Conservation (phyloP, 108 stramenopile genomes). For the Stephanodiscus minutulus region DNA sequence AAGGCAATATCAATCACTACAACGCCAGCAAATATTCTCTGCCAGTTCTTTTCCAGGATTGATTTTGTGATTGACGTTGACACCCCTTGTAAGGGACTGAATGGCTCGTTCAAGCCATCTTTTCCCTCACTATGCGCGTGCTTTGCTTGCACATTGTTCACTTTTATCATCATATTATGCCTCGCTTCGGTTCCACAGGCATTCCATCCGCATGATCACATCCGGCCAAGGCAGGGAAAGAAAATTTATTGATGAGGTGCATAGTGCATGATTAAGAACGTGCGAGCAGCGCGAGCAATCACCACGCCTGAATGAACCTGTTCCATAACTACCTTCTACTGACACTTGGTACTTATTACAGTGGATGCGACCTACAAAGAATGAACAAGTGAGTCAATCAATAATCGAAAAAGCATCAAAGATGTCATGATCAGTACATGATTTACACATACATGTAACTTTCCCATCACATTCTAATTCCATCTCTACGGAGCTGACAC, state of each 20-base stretch:
- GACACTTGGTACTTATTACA: slow-evolving; percentile 8
- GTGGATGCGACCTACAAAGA: slow-evolving; percentile 2
- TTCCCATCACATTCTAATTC: slow-evolving; percentile 19
- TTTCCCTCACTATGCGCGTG: not conserved
- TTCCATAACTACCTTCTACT: slow-evolving; percentile 15
- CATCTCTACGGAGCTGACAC: slow-evolving; percentile 1
- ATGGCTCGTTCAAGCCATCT: not conserved
- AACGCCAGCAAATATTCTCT: slow-evolving; percentile 12
- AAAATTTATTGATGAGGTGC: not conserved
- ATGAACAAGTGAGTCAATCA: not conserved
- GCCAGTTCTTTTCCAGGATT: slow-evolving; percentile 16
- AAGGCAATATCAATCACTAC: slow-evolving; percentile 4
- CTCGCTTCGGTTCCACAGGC: not conserved
- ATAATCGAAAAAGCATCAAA: not conserved
- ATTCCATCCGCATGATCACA: not conserved
- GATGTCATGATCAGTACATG: not conserved
- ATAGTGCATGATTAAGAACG: not conserved
- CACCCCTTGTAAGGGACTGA: slow-evolving; percentile 8
- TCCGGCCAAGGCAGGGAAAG: not conserved
- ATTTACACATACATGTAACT: slow-evolving; percentile 13
- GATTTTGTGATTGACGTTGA: slow-evolving; percentile 3
- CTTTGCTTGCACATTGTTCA: slow-evolving; percentile 3
- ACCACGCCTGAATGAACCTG: slow-evolving; percentile 4
- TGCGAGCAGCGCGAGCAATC: not conserved
- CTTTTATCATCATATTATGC: slow-evolving; percentile 22